Evolutionary conservation across 2,329 filamentous ascomycete species (phyloP).

Genomic region (Ambrosiella beaveri): DNA sequence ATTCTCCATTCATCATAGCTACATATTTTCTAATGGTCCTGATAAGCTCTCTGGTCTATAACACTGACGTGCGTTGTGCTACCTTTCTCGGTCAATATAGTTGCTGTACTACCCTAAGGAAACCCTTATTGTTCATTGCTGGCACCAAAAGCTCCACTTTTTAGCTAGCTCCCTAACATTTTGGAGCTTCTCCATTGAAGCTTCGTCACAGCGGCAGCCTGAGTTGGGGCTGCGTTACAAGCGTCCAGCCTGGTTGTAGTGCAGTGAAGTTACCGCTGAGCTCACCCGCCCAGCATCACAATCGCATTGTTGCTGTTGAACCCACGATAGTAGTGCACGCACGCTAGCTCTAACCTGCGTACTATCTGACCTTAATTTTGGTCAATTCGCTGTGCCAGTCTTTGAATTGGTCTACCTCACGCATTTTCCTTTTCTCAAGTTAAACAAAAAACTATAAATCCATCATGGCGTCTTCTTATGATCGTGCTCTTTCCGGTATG

Average conservation of each 20-base stretch:
- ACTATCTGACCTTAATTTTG: background rate
- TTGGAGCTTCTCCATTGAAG: constrained; percentile 11
- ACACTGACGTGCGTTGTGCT: background rate
- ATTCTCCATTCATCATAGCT: background rate
- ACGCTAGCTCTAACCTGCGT: too few species aligned
- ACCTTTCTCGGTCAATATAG: background rate
- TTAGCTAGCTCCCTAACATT: constrained; percentile 3
- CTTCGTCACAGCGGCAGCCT: constrained; percentile 20
- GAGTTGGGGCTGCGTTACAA: constrained; percentile 14
- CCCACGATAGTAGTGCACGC: background rate
- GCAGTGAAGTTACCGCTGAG: background rate
- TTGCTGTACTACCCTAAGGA: background rate
- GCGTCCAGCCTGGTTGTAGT: constrained; percentile 6
- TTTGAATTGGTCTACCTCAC: background rate
- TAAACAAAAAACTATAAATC: background rate
- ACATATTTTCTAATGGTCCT: background rate
- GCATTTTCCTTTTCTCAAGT: background rate
- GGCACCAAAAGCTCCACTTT: background rate
- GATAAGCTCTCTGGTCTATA: too few species aligned
- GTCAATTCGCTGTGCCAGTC: background rate
- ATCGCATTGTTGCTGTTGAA: background rate
- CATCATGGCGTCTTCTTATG: constrained; percentile 81
- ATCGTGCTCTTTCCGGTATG: constrained; percentile 96
- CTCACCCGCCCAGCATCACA: background rate
- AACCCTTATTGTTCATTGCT: background rate